These are phyloP conservation scores for Glycyrrhiza uralensis DNA, from an alignment of 306 rosid genomes.

Conservation along the genomic window DNA sequence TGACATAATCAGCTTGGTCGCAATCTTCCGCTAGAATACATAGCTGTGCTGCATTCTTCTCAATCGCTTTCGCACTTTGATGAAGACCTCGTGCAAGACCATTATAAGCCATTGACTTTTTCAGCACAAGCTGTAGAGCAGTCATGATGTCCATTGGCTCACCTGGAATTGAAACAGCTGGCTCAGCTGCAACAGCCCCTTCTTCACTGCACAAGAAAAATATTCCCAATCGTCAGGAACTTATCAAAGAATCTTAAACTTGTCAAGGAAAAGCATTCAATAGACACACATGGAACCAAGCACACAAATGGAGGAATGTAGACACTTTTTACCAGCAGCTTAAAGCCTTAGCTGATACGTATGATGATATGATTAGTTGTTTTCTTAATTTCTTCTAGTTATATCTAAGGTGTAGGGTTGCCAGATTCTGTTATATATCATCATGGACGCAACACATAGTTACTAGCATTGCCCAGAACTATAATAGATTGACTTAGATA, in stretches of 20 bases:
- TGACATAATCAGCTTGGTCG: conserved; percentile 70
- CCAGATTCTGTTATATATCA: background rate
- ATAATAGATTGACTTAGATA: background rate
- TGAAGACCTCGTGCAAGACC: conserved; percentile 78
- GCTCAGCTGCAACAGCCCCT: conserved; percentile 16
- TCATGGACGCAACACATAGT: background rate
- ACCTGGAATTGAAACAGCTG: conserved; percentile 23
- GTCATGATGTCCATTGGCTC: conserved; percentile 43
- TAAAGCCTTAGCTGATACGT: background rate
- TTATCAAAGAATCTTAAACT: background rate
- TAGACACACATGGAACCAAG: background rate
- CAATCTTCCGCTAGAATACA: conserved; percentile 82
- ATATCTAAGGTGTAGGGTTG: too few relatives aligned
- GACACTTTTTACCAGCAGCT: background rate
- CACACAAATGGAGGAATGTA: background rate
- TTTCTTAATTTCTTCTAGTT: background rate
- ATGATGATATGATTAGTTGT: background rate
- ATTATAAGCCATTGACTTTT: conserved; percentile 68
- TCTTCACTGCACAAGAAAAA: conserved; percentile 28
- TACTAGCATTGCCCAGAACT: background rate
- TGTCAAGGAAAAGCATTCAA: background rate
- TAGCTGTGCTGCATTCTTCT: conserved; percentile 76
- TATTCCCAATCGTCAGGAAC: background rate
- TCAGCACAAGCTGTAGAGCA: conserved; percentile 77
- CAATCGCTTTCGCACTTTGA: conserved; percentile 69